Base-by-base conservation (phyloP, 805 yeast genomes). In the Jamesozyma jinghongensis region DNA sequence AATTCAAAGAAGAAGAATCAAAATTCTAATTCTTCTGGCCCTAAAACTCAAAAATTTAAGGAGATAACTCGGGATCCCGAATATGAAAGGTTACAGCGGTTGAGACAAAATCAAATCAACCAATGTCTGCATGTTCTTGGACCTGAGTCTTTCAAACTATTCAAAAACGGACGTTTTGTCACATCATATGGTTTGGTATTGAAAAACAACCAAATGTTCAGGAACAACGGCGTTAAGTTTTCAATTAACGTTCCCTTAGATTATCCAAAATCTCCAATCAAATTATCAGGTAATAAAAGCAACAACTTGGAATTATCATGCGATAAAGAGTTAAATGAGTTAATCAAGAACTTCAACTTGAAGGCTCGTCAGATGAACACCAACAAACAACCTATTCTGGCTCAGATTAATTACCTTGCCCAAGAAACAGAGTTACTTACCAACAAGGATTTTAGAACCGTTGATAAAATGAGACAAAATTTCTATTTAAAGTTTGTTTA, bases 321-420 rank as follows among this genome's bases (percentile, higher is more conserved):
- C 8, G 29, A 26, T 17, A 33, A 19, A 7, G 7, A 26, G 7
- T 27, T 51, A 12, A 40, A 42, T 3, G 36, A 18, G 18, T 20
- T 53, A 12, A 33, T 47, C 4, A 47, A 45, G 34, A 57, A 57
- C 42, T 56, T 56, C 30, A 57, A 57, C 35, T 20, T 16, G 45
- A 52, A 42, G 43, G 53, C 11, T 41, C 44, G 35, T 14, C 45
- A 47, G 20, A 30, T 52, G 40, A 25, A 39, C 3, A 26, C 29
- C 5, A 27, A 34, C 20, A 44, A 44, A 3, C 39, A 40, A 32
- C 53, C 57, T 19, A 40, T 56, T 11, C 12, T 50, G 11, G 32
- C 56, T 4, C 59, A 57, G 33, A 27, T 57, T 13, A 57, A 57
- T 40, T 57, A 49, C 34, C 40, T 57, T 30, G 34, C 48, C 25